Base-by-base conservation (phyloP, 176 grass and related monocot genomes). In the Phyllostachys edulis region DNA sequence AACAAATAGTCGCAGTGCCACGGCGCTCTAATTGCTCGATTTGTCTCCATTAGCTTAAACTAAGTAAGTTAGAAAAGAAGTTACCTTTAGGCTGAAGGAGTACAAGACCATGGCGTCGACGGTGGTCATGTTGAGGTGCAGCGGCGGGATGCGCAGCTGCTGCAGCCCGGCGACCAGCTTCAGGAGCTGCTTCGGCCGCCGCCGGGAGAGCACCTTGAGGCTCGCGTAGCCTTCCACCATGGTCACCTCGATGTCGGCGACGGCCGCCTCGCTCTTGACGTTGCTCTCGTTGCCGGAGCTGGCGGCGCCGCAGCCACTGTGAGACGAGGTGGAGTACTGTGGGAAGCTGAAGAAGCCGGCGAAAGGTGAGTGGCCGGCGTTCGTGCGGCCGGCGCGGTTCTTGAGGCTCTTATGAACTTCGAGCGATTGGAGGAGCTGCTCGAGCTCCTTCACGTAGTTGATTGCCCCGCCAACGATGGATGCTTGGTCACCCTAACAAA, bases 181-280 rank as follows among this genome's bases (percentile, higher is more conserved):
- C 16, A 94, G 78, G 21, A 99, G 86, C 81, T 96, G 97, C 84
- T 85, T 96, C 3, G 90, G 91, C 71, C 85, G 75, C 55, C 86
- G 86, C 70, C 74, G 82, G 63, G 87, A 75, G 0, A 99, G 86
- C 65, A 99, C 88, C 74, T 92, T 99, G 16, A 99, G 91, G 84
- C 93, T 96, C 5, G 91, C 97, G 71, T 99, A 90, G 75, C 97
- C 91, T 89, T 99, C 97, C 45, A 92, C 93, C 97, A 99, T 94
- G 2, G 97, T 96, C 77, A 99, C 97, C 86, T 99, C 97, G 72
- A 99, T 92, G 89, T 96, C 91, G 0, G 97, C 97, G 8, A 90
- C 37, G 32, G 65, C 79, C 4, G 49, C 9, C 15, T 72, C 77
- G 64, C 59, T 67, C 21, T 39, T 63, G 61, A 8, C 18, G 37